A percentile compares a stretch with the other conserved stretches of the same genome.
These are phyloP conservation scores for Lactifluus piperatus DNA, from an alignment of 768 basidiomycete genomes.

Conservation along the genomic window DNA sequence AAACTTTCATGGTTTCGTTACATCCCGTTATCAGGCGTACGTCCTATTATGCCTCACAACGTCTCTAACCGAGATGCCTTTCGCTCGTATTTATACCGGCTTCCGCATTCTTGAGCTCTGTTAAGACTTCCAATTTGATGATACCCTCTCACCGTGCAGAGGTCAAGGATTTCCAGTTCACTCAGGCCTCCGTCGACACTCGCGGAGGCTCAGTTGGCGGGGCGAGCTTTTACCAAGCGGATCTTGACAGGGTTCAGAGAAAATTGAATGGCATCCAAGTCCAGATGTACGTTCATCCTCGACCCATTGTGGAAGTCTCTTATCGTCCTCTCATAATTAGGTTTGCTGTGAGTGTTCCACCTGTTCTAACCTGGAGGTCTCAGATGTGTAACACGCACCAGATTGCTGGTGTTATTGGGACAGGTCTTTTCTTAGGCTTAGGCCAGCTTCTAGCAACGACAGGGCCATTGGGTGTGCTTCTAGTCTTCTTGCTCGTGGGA, in stretches of 20 bases:
- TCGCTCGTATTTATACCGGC: background rate
- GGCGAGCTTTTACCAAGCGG: slow-evolving; percentile 12
- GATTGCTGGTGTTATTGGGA: slow-evolving; percentile 27
- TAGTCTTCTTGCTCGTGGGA: slow-evolving; percentile 25
- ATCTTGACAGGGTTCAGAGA: slow-evolving; percentile 15
- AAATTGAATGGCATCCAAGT: slow-evolving; percentile 12
- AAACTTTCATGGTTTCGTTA: background rate
- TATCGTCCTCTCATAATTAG: background rate
- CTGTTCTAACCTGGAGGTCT: background rate
- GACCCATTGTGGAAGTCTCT: background rate
- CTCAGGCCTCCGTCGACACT: background rate
- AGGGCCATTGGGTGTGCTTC: slow-evolving; percentile 26
- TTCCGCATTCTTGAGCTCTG: background rate
- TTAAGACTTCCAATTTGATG: background rate
- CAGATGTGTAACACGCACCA: background rate
- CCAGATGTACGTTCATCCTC: slow-evolving; percentile 13
- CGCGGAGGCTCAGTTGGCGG: background rate
- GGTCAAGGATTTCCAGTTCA: background rate
- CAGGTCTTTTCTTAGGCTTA: slow-evolving; percentile 27
- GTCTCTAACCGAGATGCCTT: background rate
- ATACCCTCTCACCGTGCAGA: background rate
- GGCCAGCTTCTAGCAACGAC: slow-evolving; percentile 24
- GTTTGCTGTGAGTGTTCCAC: slow-evolving; percentile 13
- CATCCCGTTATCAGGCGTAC: background rate
- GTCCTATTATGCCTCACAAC: too few species aligned